These are phyloP conservation scores for Trichophyton mentagrophytes DNA, from an alignment of 2,329 filamentous ascomycete genomes.

Conservation along the genomic window DNA sequence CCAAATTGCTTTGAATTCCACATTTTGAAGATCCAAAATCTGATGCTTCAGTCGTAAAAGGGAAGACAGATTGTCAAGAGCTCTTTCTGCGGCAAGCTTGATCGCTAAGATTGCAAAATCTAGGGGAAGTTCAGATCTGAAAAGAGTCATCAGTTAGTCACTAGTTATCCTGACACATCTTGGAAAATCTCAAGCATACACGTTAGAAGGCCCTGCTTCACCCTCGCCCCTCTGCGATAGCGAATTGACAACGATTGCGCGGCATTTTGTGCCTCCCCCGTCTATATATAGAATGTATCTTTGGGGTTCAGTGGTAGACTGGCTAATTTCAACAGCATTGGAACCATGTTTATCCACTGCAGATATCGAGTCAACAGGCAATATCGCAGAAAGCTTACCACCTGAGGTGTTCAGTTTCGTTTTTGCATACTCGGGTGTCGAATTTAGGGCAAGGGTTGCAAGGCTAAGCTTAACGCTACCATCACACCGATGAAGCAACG, in stretches of 20 bases:
- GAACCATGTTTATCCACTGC: background rate
- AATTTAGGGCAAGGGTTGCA: slow-evolving; percentile 18
- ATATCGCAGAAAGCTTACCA: slow-evolving; percentile 15
- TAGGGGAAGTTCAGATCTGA: slow-evolving; percentile 18
- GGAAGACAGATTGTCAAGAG: slow-evolving; percentile 11
- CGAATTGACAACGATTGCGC: slow-evolving; percentile 23
- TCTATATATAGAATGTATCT: slow-evolving; percentile 29
- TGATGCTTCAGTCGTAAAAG: background rate
- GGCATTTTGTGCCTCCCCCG: slow-evolving; percentile 33
- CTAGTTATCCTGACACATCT: background rate
- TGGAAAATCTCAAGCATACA: slow-evolving; percentile 21
- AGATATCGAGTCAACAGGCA: background rate
- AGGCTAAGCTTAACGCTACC: slow-evolving; percentile 26
- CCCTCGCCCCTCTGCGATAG: slow-evolving; percentile 20
- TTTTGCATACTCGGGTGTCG: slow-evolving; percentile 18
- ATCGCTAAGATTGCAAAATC: slow-evolving; percentile 16
- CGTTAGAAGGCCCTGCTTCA: slow-evolving; percentile 28
- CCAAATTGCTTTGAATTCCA: slow-evolving; percentile 26
- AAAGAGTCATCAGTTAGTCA: background rate
- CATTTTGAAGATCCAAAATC: background rate
- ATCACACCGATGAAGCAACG: slow-evolving; percentile 18
- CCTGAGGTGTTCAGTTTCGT: slow-evolving; percentile 15
- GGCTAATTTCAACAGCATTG: background rate
- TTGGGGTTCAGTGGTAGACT: slow-evolving; percentile 3
- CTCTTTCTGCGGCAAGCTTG: slow-evolving; percentile 18